Percentiles rank a stretch among this genome's conserved stretches.
These are phyloP conservation scores for Guyanaporus albipodus DNA, from an alignment of 768 basidiomycete species.

Conservation along the genomic window DNA sequence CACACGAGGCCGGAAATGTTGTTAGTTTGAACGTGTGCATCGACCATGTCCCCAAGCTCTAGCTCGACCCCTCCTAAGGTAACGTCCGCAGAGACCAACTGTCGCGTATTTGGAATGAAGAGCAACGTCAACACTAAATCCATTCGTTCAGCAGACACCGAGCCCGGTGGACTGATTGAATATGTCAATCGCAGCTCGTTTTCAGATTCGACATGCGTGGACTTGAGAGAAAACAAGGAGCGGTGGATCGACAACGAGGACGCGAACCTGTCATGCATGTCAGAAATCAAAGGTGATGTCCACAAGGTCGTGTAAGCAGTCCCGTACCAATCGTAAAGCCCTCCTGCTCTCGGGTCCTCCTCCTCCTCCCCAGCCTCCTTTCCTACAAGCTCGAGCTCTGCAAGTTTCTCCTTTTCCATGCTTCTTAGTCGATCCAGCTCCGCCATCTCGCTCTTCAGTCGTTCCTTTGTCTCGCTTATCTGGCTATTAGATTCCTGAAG, in stretches of 20 bases:
- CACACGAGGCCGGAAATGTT: constrained; percentile 64
- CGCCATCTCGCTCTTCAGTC: constrained; percentile 51
- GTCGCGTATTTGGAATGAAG: constrained; percentile 66
- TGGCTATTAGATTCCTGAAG: constrained; percentile 49
- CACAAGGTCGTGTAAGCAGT: background rate
- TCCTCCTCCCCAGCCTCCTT: constrained; percentile 52
- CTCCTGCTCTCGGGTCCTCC: constrained; percentile 61
- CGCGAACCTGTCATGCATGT: constrained; percentile 53
- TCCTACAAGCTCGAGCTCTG: constrained; percentile 50
- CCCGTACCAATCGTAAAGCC: constrained; percentile 67
- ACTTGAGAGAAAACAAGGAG: constrained; percentile 54
- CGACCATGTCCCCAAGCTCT: constrained; percentile 56
- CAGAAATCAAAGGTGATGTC: background rate
- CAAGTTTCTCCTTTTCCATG: constrained; percentile 64
- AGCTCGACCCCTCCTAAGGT: constrained; percentile 50
- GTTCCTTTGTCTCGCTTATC: constrained; percentile 53
- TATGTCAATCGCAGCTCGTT: constrained; percentile 78
- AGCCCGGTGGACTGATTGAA: constrained; percentile 33
- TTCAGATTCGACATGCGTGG: constrained; percentile 58
- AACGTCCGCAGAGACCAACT: constrained; percentile 57
- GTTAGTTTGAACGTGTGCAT: constrained; percentile 58
- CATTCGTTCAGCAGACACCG: constrained; percentile 23
- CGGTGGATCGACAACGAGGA: constrained; percentile 64
- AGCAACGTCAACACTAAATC: constrained; percentile 53
- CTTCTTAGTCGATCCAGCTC: constrained; percentile 57